phyloP scores from a whole-genome alignment of 495 filamentous ascomycete genomes.

The Jackrogersella minutella region DNA sequence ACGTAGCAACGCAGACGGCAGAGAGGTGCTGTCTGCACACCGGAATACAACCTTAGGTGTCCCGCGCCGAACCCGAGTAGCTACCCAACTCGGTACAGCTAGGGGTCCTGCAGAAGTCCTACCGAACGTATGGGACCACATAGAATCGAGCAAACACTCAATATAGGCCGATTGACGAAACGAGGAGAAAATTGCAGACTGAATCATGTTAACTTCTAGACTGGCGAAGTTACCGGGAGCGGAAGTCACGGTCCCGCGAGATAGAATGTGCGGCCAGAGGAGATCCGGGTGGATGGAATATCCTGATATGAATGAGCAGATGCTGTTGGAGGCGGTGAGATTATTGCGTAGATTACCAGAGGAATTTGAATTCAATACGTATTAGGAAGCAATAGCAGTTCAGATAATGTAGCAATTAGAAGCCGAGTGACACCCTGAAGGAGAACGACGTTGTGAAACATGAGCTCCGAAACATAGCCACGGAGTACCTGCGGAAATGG shows the following conservation, averaged over 20 bases:
- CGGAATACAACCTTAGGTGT: conserved; percentile 63
- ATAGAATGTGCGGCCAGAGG: conserved; percentile 37
- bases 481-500: conserved; percentile 29
- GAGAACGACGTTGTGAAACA: conserved; percentile 5
- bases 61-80: conserved; percentile 60
- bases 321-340: conserved; percentile 35
- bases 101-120: conserved; percentile 32
- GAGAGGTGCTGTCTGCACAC: neutral
- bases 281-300: conserved; percentile 43
- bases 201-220: conserved; percentile 45
- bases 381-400: conserved; percentile 50
- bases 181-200: conserved; percentile 61
- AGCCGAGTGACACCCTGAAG: neutral
- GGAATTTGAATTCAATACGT: conserved; percentile 54
- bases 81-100: conserved; percentile 55
- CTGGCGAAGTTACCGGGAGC: conserved; percentile 13
- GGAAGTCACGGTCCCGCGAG: conserved; percentile 27
- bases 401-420: conserved; percentile 13
- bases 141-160: conserved; percentile 8
- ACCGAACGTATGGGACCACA: conserved; percentile 27
- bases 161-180: conserved; percentile 64
- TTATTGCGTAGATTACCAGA: conserved; percentile 59
- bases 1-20: conserved; percentile 4
- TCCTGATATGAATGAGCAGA: conserved; percentile 41
- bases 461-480: conserved; percentile 11